phyloP scores from a whole-genome alignment of 352 stramenopile genomes.

The Saprolegnia parasitica region DNA sequence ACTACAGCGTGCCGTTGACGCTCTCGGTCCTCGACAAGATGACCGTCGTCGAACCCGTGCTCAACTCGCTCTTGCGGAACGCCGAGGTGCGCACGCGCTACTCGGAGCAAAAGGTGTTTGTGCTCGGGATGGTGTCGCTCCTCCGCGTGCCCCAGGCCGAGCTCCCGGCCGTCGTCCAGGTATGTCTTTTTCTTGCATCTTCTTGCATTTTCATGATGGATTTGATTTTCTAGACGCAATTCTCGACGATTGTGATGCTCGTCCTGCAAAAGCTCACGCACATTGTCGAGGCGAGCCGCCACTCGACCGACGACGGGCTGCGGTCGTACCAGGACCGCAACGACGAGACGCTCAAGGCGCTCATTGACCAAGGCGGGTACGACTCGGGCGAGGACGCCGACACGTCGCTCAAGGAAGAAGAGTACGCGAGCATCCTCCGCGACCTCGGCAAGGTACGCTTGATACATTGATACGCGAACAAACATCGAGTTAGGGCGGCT shows the following conservation, averaged over 20 bases:
- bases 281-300: not conserved
- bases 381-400: slow-evolving; percentile 85
- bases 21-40: slow-evolving; percentile 85
- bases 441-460: slow-evolving; percentile 83
- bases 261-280: slow-evolving; percentile 1
- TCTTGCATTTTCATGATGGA: not conserved
- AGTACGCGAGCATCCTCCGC: slow-evolving; percentile 88
- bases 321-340: slow-evolving; percentile 15
- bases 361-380: slow-evolving; percentile 91
- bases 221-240: not conserved
- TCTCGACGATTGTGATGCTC: not conserved
- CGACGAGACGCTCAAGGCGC: slow-evolving; percentile 64
- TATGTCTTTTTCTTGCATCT: not conserved
- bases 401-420: slow-evolving; percentile 90
- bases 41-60: slow-evolving; percentile 80
- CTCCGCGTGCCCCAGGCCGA: slow-evolving; percentile 82
- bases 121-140: slow-evolving; percentile 89
- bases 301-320: not conserved
- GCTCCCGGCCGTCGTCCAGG: slow-evolving; percentile 60
- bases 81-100: slow-evolving; percentile 70
- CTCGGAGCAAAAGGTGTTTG: slow-evolving; percentile 89
- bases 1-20: slow-evolving; percentile 91
- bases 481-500: slow-evolving; percentile 52
- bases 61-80: slow-evolving; percentile 90
- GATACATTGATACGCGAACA: not conserved